Base-by-base conservation (phyloP, 164 flowering plant species). In the Piper longum region DNA sequence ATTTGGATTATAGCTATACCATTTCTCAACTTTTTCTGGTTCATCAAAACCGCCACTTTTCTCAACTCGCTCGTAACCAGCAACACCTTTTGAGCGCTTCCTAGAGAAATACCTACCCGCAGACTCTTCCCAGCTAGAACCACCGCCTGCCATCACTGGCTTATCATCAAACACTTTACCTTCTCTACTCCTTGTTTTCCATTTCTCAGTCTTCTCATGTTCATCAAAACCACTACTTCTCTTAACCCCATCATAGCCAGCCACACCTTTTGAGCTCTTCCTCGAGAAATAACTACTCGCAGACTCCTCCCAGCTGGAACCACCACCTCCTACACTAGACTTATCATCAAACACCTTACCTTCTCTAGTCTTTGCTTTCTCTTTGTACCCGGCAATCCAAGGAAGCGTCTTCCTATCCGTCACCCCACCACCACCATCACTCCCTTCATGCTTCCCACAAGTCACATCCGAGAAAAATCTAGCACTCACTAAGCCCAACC, bases 281-380 rank as follows among this genome's bases (percentile, higher is more conserved):
- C 63, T 72, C 69, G 40, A 13, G 9, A 73, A 59, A 64, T 82
- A 74, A 18, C 61, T 71, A 52, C 74, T 68, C 0, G 83, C 84
- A 1, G 87, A 75, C 57, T 81, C 81, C 72, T 76, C 87, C 96
- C 90, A 80, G 36, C 81, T 73, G 71, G 85, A 80, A 57, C 61
- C 65, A 62, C 52, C 52, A 48, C 8, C 14, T 14, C 14, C 14
- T 26, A 26, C 36, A 12, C 65, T 59, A 61, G 63, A 41, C 66
- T 68, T 77, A 9, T 56, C 56, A 44, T 9, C 16, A 13, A 42
- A 58, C 52, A 40, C 57, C 48, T 72, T 78, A 58, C 59, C 78
- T 43, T 17, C 56, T 55, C 75, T 48, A 56, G 68, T 75, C 5
- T n/a, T 68, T 62, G 70, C 81, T 71, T 65, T 75, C 18, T 16